Conservation (phyloP, 805 yeast species). For the Candida methanosorbosa region DNA sequence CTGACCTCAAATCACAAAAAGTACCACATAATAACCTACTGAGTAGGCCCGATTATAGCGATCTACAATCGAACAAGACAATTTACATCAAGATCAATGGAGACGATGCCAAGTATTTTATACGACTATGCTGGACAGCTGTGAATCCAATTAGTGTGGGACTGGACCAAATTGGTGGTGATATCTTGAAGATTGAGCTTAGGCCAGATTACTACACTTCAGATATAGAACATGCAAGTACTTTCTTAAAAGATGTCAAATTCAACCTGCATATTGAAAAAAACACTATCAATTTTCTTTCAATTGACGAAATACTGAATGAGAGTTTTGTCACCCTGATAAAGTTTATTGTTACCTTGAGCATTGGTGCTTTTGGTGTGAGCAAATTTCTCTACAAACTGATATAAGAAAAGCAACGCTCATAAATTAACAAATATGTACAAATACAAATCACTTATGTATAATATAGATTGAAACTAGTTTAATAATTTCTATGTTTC, state of each 20-base stretch:
- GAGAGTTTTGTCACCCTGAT: background rate
- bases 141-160: background rate
- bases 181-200: background rate
- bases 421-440: background rate
- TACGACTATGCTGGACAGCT: conserved; percentile 1
- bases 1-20: too few species aligned
- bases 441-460: background rate
- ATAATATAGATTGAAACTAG: background rate
- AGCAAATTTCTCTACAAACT: background rate
- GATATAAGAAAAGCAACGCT: background rate
- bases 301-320: background rate
- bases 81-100: background rate
- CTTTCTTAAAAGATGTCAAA: background rate
- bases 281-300: background rate
- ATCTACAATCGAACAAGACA: background rate
- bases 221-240: background rate
- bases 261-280: background rate
- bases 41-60: background rate
- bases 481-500: background rate
- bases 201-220: conserved; percentile 1
- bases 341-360: background rate
- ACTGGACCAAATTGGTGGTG: background rate
- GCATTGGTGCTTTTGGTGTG: background rate
- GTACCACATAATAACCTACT: background rate
- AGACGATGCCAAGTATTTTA: background rate